phyloP scores from a whole-genome alignment of 306 rosid genomes.

The Cicer pinnatifidum region DNA sequence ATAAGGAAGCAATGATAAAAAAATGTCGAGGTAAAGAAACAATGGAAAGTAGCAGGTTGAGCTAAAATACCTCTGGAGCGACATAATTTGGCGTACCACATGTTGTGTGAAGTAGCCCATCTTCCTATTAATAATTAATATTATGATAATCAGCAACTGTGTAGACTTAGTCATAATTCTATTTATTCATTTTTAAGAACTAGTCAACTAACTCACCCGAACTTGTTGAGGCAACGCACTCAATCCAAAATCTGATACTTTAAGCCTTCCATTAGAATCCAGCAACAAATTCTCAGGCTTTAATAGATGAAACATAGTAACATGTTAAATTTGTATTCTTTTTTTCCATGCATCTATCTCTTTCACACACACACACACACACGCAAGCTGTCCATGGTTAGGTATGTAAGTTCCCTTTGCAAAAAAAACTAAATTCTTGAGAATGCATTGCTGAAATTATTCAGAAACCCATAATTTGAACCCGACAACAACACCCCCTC shows the following conservation, averaged over 20 bases:
- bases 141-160: conserved; percentile 36
- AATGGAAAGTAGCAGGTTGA: conserved; percentile 14
- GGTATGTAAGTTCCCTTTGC: conserved; percentile 11
- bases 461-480: conserved; percentile 28
- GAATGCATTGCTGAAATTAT: conserved; percentile 6
- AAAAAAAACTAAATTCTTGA: neutral
- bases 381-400: neutral
- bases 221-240: conserved; percentile 96
- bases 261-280: conserved; percentile 74
- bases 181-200: conserved; percentile 10
- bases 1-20: conserved; percentile 43
- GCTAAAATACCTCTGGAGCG: conserved; percentile 89
- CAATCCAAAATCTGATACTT: conserved; percentile 95
- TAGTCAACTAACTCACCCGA: conserved; percentile 66
- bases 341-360: neutral
- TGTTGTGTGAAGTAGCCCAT: conserved; percentile 94
- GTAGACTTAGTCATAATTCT: conserved; percentile 2
- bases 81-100: conserved; percentile 98
- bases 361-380: conserved; percentile 1
- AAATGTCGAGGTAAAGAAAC: conserved; percentile 9
- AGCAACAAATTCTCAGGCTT: conserved; percentile 93
- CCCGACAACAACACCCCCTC: neutral
- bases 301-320: conserved; percentile 43
- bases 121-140: conserved; percentile 59
- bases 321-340: conserved; percentile 32